Evolutionary conservation across 495 filamentous ascomycete species (phyloP).

Genomic region (Viridothelium virens): DNA sequence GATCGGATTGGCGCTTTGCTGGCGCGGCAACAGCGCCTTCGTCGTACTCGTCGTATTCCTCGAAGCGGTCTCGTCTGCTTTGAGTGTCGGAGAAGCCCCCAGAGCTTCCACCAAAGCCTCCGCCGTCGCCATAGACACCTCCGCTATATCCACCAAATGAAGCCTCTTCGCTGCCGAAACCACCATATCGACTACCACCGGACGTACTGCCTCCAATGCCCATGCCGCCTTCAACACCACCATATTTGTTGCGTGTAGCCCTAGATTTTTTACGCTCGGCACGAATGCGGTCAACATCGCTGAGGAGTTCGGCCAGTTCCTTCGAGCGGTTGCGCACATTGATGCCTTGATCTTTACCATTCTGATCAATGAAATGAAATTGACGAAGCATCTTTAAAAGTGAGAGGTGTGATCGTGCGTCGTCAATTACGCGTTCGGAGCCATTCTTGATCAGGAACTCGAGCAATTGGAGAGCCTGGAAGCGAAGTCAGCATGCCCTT

Average conservation of each 20-base stretch:
- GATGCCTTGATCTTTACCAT: constrained; percentile 96
- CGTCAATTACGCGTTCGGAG: constrained; percentile 95
- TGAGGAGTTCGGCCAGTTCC: constrained; percentile 84
- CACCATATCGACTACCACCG: constrained; percentile 61
- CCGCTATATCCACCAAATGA: constrained; percentile 53
- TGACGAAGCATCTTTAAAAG: constrained; percentile 97
- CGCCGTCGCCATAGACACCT: constrained; percentile 85
- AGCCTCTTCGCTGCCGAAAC: constrained; percentile 81
- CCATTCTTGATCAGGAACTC: constrained; percentile 98
- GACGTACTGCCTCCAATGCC: constrained; percentile 35
- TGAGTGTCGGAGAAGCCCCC: constrained; percentile 63
- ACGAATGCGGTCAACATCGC: constrained; percentile 89
- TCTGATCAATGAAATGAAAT: constrained; percentile 93
- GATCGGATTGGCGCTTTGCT: constrained; percentile 42
- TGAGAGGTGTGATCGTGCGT: constrained; percentile 88
- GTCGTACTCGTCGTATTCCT: constrained; percentile 95
- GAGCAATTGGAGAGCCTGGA: constrained; percentile 77
- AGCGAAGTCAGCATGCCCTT: not conserved
- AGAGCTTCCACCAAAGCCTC: constrained; percentile 68
- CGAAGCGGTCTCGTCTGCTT: constrained; percentile 65
- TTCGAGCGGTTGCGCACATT: constrained; percentile 96
- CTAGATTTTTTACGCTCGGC: constrained; percentile 90
- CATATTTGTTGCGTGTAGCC: constrained; percentile 83
- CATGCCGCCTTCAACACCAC: constrained; percentile 79
- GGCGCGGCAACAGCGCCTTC: constrained; percentile 53